Evolutionary conservation across 2,329 filamentous ascomycete species (phyloP).

Genomic region (Aspergillus sp.): DNA sequence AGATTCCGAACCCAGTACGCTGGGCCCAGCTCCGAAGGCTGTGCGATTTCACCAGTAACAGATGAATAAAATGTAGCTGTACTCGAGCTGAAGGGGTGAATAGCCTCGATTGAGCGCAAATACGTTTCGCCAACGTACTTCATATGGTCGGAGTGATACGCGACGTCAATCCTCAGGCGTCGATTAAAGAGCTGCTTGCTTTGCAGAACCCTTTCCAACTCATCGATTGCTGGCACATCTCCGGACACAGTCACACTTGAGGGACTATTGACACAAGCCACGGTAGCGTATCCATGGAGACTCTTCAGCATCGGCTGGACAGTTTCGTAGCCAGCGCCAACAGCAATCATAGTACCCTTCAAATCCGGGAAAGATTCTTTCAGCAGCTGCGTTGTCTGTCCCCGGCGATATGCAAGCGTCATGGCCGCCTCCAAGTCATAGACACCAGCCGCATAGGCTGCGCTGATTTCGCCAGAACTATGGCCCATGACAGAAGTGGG

Average conservation of each 20-base stretch:
- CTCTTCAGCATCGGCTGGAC: background rate
- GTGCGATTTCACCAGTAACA: conserved; percentile 9
- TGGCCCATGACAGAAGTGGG: conserved; percentile 24
- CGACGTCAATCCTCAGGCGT: conserved; percentile 28
- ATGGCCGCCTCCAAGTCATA: conserved; percentile 15
- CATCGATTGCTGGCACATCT: conserved; percentile 3
- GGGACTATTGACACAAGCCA: conserved; percentile 5
- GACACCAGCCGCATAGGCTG: conserved; percentile 26
- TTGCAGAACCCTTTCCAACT: conserved; percentile 1
- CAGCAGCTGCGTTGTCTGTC: conserved; percentile 2
- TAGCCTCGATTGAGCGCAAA: conserved; percentile 10
- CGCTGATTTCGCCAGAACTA: conserved; percentile 28
- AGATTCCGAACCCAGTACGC: conserved; percentile 23
- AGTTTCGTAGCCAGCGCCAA: conserved; percentile 13
- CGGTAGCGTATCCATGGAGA: background rate
- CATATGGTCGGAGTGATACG: conserved; percentile 43
- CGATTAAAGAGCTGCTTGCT: conserved; percentile 4
- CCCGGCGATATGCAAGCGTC: conserved; percentile 20
- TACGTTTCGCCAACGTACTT: conserved; percentile 12
- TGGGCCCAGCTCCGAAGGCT: conserved; percentile 15
- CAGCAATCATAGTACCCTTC: conserved; percentile 25
- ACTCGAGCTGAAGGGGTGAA: conserved; percentile 8
- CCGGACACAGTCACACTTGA: conserved; percentile 5
- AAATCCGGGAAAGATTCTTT: conserved; percentile 8
- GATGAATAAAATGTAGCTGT: conserved; percentile 14